phyloP scores from a whole-genome alignment of 2,329 filamentous ascomycete genomes.

The Beauveria rudraprayagi region DNA sequence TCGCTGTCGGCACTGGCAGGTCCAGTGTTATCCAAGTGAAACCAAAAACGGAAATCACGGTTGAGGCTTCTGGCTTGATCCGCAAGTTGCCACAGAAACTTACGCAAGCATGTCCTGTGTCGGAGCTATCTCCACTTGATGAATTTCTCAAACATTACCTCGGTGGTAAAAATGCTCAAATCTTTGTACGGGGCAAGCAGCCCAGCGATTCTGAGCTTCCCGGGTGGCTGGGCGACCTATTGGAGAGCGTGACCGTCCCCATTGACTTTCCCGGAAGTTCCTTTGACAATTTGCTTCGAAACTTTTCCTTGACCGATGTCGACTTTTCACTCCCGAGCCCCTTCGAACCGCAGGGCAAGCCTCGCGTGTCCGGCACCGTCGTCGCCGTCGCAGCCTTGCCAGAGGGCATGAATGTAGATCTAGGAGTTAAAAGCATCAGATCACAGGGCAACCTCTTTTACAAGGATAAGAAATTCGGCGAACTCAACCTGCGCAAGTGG shows the following conservation, averaged over 20 bases:
- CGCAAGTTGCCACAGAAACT: constrained; percentile 66
- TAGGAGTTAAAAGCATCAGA: constrained; percentile 69
- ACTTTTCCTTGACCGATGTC: constrained; percentile 79
- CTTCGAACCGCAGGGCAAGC: constrained; percentile 62
- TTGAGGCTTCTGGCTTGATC: constrained; percentile 65
- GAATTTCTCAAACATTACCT: constrained; percentile 73
- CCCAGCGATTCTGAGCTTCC: constrained; percentile 61
- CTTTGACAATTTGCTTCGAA: constrained; percentile 75
- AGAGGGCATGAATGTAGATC: constrained; percentile 75
- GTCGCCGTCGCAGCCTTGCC: constrained; percentile 72
- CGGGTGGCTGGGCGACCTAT: constrained; percentile 70
- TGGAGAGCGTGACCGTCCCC: constrained; percentile 75
- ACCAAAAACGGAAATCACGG: constrained; percentile 58
- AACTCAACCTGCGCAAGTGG: constrained; percentile 74
- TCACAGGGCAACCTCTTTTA: constrained; percentile 79
- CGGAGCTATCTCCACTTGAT: constrained; percentile 75
- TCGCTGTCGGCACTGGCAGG: constrained; percentile 68
- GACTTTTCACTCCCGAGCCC: constrained; percentile 80
- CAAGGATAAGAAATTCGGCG: constrained; percentile 67
- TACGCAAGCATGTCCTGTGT: constrained; percentile 65
- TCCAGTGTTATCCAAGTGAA: constrained; percentile 60
- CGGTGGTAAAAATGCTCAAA: constrained; percentile 65
- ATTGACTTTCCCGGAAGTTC: constrained; percentile 75
- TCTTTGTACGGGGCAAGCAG: constrained; percentile 76
- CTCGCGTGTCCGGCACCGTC: constrained; percentile 75